Percentiles rank a stretch among this genome's conserved stretches.
These are phyloP conservation scores for Cystobasidium tubakii DNA, from an alignment of 768 basidiomycete genomes.

Conservation along the genomic window DNA sequence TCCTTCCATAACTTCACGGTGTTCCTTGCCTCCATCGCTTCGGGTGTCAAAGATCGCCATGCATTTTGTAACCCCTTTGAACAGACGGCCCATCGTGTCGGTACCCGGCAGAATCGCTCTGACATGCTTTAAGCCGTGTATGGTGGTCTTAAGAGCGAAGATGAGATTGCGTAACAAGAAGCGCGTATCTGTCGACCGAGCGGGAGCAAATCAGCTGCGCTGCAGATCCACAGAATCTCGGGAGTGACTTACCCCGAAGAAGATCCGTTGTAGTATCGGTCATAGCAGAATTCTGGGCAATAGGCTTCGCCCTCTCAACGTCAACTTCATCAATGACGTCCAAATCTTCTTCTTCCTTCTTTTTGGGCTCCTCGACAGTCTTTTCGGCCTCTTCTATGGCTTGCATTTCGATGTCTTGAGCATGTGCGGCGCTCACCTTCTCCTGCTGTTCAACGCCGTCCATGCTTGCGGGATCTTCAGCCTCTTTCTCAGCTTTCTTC, in stretches of 20 bases:
- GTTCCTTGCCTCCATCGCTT: conserved; percentile 54
- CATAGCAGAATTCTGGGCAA: conserved; percentile 69
- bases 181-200: conserved; percentile 67
- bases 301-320: conserved; percentile 80
- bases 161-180: conserved; percentile 79
- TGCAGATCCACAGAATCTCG: neutral
- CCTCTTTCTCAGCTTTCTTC: conserved; percentile 50
- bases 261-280: conserved; percentile 76
- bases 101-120: conserved; percentile 76
- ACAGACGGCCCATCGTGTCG: conserved; percentile 76
- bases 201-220: neutral
- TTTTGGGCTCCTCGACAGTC: conserved; percentile 2
- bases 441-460: conserved; percentile 15
- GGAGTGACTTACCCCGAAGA: conserved; percentile 60
- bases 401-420: conserved; percentile 48
- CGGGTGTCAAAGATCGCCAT: conserved; percentile 70
- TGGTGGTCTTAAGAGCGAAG: conserved; percentile 75
- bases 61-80: conserved; percentile 74
- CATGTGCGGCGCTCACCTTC: conserved; percentile 11
- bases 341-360: conserved; percentile 20
- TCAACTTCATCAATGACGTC: conserved; percentile 56
- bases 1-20: conserved; percentile 76
- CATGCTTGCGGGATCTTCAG: conserved; percentile 6
- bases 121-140: conserved; percentile 69
- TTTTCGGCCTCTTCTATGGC: neutral